A percentile compares a stretch with the other conserved stretches of the same genome.
Conservation (phyloP, 768 basidiomycete species). For the Udeniomyces megalosporus region DNA sequence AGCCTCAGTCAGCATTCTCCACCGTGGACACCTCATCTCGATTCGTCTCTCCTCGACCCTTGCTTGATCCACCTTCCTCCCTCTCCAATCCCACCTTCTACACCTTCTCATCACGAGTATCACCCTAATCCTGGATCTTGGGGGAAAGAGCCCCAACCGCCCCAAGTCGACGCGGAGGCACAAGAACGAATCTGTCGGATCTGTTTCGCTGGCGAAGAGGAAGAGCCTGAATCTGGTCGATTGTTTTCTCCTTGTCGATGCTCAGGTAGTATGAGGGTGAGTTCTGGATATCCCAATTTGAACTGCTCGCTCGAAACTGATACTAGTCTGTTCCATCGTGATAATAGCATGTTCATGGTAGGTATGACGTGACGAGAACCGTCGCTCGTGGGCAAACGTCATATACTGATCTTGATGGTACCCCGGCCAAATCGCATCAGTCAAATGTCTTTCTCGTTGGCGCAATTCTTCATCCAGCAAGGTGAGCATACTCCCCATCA, state of each 20-base stretch:
- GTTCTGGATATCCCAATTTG: neutral
- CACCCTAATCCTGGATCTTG: too few relatives aligned
- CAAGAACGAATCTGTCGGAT: conserved; percentile 14
- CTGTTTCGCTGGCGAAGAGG: conserved; percentile 14
- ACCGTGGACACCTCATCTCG: too few relatives aligned
- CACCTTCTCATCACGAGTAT: too few relatives aligned
- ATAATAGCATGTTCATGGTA: neutral
- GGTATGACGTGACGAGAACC: neutral
- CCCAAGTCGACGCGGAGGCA: too few relatives aligned
- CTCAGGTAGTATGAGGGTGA: neutral
- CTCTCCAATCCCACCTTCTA: too few relatives aligned
- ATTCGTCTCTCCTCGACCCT: too few relatives aligned
- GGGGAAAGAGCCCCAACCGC: too few relatives aligned
- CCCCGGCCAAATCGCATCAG: neutral
- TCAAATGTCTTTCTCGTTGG: conserved; percentile 4
- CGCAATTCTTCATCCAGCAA: neutral
- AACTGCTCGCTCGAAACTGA: too few relatives aligned
- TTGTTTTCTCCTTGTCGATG: conserved; percentile 6
- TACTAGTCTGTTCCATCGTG: neutral
- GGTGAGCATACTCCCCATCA: neutral
- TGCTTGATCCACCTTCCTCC: too few relatives aligned
- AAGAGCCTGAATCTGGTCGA: conserved; percentile 15
- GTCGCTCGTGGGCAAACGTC: too few relatives aligned
- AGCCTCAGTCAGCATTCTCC: too few relatives aligned
- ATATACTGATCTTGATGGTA: neutral